A percentile compares a stretch with the other conserved stretches of the same genome.
phyloP scores from a whole-genome alignment of 2,329 filamentous ascomycete species.

The Berkeleyomyces basicola region DNA sequence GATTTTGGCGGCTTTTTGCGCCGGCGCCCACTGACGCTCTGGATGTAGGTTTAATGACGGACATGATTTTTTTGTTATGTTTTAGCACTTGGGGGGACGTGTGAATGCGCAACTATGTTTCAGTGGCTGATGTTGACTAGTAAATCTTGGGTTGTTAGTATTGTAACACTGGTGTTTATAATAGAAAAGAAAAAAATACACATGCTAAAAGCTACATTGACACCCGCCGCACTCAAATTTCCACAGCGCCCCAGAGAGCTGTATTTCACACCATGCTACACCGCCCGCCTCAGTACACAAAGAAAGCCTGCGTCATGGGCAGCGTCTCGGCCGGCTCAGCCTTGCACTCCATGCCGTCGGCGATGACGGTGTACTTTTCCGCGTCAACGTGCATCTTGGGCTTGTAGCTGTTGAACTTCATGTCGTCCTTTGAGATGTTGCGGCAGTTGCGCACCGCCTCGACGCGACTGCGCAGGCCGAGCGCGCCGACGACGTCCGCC shows the following conservation, averaged over 20 bases:
- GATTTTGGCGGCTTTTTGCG: no score
- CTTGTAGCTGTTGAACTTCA: conserved; percentile 75
- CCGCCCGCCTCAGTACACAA: conserved; percentile 44
- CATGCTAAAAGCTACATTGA: background rate
- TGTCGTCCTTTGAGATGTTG: conserved; percentile 62
- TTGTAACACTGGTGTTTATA: no score
- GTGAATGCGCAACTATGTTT: background rate
- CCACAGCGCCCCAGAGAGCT: background rate
- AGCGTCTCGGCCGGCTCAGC: conserved; percentile 56
- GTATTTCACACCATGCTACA: background rate
- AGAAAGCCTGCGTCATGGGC: conserved; percentile 63
- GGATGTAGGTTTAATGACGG: conserved; percentile 15
- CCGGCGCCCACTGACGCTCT: no score
- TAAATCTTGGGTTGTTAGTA: no score
- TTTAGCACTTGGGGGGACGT: background rate
- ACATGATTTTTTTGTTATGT: conserved; percentile 9
- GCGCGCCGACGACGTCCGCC: conserved; percentile 49
- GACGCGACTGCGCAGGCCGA: conserved; percentile 62
- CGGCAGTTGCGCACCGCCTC: conserved; percentile 67
- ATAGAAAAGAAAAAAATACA: no score
- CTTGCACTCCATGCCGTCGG: conserved; percentile 57
- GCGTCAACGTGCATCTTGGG: conserved; percentile 85
- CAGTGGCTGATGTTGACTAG: background rate
- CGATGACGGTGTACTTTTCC: conserved; percentile 76
- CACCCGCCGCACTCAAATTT: background rate